Percentiles rank a stretch among this genome's conserved stretches.
These are phyloP conservation scores for Chaetomiaceae sp. DNA, from an alignment of 2,329 filamentous ascomycete species.

Conservation along the genomic window DNA sequence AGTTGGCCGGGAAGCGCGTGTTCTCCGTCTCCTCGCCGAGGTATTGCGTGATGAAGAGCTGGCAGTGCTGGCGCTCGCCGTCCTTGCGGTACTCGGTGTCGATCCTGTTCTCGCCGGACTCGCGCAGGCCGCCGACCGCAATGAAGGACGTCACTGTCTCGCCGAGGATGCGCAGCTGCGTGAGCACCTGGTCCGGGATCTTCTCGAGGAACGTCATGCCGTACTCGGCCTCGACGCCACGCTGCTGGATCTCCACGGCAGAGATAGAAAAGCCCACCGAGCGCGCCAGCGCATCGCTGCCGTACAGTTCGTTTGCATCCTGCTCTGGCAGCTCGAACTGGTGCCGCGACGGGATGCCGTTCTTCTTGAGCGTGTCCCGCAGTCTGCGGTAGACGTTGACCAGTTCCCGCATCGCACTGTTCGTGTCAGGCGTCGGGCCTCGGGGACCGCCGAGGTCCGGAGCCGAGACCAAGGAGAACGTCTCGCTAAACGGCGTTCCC, in stretches of 20 bases:
- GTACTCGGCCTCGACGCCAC: slow-evolving; percentile 68
- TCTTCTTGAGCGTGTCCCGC: slow-evolving; percentile 51
- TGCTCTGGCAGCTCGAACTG: slow-evolving; percentile 27
- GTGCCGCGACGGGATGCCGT: slow-evolving; percentile 42
- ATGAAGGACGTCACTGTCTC: slow-evolving; percentile 86
- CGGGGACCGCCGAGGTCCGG: slow-evolving; percentile 22
- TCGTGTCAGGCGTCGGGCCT: slow-evolving; percentile 26
- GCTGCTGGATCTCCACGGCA: slow-evolving; percentile 83
- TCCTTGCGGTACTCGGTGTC: slow-evolving; percentile 61
- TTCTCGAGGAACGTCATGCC: slow-evolving; percentile 74
- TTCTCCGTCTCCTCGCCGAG: slow-evolving; percentile 37
- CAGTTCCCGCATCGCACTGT: slow-evolving; percentile 46
- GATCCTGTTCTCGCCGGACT: slow-evolving; percentile 53
- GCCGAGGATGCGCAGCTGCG: slow-evolving; percentile 78
- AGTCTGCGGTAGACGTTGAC: slow-evolving; percentile 55
- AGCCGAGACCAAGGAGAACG: slow-evolving; percentile 35
- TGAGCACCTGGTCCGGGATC: slow-evolving; percentile 76
- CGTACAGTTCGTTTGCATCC: slow-evolving; percentile 41
- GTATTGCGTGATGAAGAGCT: slow-evolving; percentile 63
- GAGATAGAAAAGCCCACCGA: slow-evolving; percentile 80
- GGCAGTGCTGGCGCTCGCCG: slow-evolving; percentile 65
- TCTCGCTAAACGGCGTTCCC: slow-evolving; percentile 38
- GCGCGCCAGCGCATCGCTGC: slow-evolving; percentile 55
- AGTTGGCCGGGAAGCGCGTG: slow-evolving; percentile 37
- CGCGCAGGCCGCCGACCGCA: slow-evolving; percentile 64